Base-by-base conservation (phyloP, 2,329 filamentous ascomycete genomes). In the Nigrospora sphaerica region DNA sequence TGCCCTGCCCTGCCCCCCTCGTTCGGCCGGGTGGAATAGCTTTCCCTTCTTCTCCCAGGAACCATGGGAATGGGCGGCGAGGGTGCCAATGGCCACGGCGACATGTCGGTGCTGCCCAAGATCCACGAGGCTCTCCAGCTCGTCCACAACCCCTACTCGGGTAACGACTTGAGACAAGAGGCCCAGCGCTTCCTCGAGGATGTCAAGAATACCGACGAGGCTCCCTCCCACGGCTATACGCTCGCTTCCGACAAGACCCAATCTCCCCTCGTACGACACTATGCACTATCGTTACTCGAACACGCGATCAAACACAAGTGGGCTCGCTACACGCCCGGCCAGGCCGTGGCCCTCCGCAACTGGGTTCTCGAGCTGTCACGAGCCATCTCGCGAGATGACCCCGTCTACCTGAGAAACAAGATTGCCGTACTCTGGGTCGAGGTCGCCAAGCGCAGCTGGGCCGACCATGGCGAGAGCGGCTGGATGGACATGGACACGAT, bases 401-500 rank as follows among this genome's bases (percentile, higher is more conserved):
- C 89, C 3, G 66, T 78, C 32, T 98, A 91, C 62, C 72, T 96
- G 53, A 80, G 92, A 56, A 97, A 95, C 74, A 98, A 98, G 70
- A 85, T 93, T 32, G 89, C 88, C 28, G 86, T 95, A 67, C 71
- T 98, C 51, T 98, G 93, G 93, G 88, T 91, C 9, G 93, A 97
- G 65, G 75, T 95, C 45, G 90, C 91, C 36, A 97, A 97, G 71
- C 80, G 92, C 57, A 87, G 82, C 61, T 98, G 93, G 93, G 88
- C 78, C n/a, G 75, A 81, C 32, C 23, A 28, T 28, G 86, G 93
- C 32, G 42, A 44, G 33, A 34, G 35, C 37, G 43, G 37, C 51
- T 98, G 95, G 93, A 83, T 86, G 72, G 83, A 95, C 61, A 95
- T 98, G 92, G 95, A 98, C 63, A 71, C 82, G 52, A 76, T 87